Percentiles rank a stretch among this genome's conserved stretches.
Evolutionary conservation across 805 yeast genomes (phyloP).

Genomic region (Wickerhamiella domercqiae): DNA sequence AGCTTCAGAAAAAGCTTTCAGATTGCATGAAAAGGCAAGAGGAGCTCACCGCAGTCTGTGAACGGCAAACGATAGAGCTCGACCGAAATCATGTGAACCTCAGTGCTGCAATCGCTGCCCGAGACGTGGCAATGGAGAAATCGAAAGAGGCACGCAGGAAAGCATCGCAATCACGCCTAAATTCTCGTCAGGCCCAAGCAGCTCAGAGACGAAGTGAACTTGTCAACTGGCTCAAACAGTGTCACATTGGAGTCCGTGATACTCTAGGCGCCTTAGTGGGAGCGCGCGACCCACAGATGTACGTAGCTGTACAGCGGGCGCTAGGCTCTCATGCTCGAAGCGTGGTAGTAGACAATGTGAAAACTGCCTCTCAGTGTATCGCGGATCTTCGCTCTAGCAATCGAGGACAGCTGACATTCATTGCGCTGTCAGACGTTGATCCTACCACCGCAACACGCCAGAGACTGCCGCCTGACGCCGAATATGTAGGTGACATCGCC

Average conservation of each 20-base stretch:
- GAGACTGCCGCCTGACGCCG: constrained; percentile 28
- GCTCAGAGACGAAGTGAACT: neutral
- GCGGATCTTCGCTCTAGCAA: constrained; percentile 48
- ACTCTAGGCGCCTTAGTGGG: constrained; percentile 63
- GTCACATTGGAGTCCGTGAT: constrained; percentile 71
- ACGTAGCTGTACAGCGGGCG: constrained; percentile 28
- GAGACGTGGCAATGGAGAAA: too few species aligned
- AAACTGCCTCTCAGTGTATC: constrained; percentile 62
- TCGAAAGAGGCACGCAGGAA: too few species aligned
- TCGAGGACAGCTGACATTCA: neutral
- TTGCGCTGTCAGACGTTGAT: neutral
- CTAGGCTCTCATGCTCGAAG: constrained; percentile 72
- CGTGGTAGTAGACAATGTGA: constrained; percentile 58
- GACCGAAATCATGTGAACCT: too few species aligned
- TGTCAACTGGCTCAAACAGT: constrained; percentile 38
- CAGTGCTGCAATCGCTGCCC: too few species aligned
- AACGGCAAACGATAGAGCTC: too few species aligned
- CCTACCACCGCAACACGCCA: constrained; percentile 1
- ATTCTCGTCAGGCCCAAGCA: neutral
- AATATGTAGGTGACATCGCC: constrained; percentile 57
- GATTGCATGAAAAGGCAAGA: too few species aligned
- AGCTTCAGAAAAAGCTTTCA: too few species aligned
- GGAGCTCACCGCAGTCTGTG: too few species aligned
- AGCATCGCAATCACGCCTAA: neutral
- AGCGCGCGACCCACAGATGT: constrained; percentile 31